Conservation (phyloP, 2,329 filamentous ascomycete species). For the Magnaporthales sp. region DNA sequence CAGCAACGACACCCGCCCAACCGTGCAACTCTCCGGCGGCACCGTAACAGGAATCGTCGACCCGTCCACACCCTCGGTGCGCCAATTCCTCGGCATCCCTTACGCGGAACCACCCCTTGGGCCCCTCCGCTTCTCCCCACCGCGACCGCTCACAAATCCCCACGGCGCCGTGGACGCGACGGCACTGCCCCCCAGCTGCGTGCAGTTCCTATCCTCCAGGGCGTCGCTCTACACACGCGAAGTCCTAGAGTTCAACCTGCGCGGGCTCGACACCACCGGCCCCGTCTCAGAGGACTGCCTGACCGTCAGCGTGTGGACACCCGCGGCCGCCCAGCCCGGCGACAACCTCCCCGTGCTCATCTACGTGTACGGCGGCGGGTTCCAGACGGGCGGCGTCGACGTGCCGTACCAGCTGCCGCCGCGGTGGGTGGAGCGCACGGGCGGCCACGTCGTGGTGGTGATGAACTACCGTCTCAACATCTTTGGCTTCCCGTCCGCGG, state of each 20-base stretch:
- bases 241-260: slow-evolving; percentile 11
- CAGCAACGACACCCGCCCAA: background rate
- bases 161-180: background rate
- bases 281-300: slow-evolving; percentile 19
- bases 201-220: background rate
- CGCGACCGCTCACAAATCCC: slow-evolving; percentile 20
- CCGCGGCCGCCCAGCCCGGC: slow-evolving; percentile 2
- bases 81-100: slow-evolving; percentile 41
- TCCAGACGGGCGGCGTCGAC: slow-evolving; percentile 9
- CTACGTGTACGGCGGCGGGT: slow-evolving; percentile 21
- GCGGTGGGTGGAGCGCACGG: slow-evolving; percentile 7
- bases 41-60: background rate
- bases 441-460: slow-evolving; percentile 25
- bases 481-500: slow-evolving; percentile 22
- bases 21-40: background rate
- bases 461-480: slow-evolving; percentile 30
- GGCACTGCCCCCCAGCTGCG: background rate
- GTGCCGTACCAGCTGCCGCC: slow-evolving; percentile 12
- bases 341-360: slow-evolving; percentile 11
- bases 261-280: slow-evolving; percentile 20
- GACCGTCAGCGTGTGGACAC: slow-evolving; percentile 10
- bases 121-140: slow-evolving; percentile 26
- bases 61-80: background rate
- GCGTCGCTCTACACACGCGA: background rate
- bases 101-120: slow-evolving; percentile 34